A percentile compares a stretch with the other conserved stretches of the same genome.
Conservation (phyloP, 176 grass and related monocot species). For the Lolium rigidum region DNA sequence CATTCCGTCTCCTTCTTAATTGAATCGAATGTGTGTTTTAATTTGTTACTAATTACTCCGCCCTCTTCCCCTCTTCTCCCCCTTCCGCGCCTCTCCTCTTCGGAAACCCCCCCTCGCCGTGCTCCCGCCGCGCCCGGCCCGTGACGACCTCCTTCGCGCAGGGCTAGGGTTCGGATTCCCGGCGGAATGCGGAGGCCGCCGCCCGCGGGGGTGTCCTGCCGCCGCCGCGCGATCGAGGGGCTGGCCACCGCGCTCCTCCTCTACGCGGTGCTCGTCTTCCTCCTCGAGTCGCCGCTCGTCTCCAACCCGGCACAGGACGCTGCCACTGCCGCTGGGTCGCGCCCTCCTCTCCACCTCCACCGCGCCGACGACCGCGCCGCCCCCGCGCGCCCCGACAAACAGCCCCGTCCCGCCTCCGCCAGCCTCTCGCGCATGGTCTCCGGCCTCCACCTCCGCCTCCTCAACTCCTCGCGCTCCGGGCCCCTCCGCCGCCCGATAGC, state of each 20-base stretch:
- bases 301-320: neutral
- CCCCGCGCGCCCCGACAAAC: slow-evolving; percentile 34
- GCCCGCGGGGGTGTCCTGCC: slow-evolving; percentile 27
- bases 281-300: slow-evolving; percentile 53
- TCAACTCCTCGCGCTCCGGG: slow-evolving; percentile 41
- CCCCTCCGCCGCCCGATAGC: slow-evolving; percentile 29
- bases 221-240: slow-evolving; percentile 38
- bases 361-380: slow-evolving; percentile 11
- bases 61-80: no score
- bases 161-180: neutral
- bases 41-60: neutral
- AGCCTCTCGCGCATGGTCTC: slow-evolving; percentile 22
- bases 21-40: neutral
- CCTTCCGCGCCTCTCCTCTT: neutral
- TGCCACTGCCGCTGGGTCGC: neutral
- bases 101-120: neutral
- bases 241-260: slow-evolving; percentile 44
- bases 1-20: neutral
- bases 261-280: slow-evolving; percentile 47
- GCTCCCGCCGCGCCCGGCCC: neutral
- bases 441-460: slow-evolving; percentile 38
- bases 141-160: neutral
- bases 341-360: slow-evolving; percentile 23
- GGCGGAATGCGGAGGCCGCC: slow-evolving; percentile 38
- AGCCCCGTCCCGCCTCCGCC: neutral